Evolutionary conservation across 345 rosid species (phyloP), one percentile per base, ranked within the genome.

Genomic region (Physaria fendleri): DNA sequence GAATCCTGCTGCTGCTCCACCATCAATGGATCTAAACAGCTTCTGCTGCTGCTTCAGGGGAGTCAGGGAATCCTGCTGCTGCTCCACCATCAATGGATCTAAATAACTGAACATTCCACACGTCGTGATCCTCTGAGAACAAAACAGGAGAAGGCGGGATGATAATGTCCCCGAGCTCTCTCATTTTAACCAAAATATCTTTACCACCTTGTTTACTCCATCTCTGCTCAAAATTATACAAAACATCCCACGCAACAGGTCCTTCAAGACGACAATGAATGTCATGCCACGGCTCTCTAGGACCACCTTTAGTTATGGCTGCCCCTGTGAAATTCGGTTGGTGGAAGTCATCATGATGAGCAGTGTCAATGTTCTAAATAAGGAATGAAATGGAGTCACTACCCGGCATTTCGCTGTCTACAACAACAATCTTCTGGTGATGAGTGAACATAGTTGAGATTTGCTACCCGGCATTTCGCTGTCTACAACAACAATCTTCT

Each of bases 261-360:
- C 99, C 99, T 77, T 93, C 99, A 11, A 93, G 94, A 32, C 91
- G 83, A 35, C 87, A 93, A 59, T 93, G 99, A 61, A 89, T 89
- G 66, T 89, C 99, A 48, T 93, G 99, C 99, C 99, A 93, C 5
- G 99, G 99, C 68, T 93, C 97, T 79, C 97, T 80, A 14, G 99
- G 99, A 65, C 99, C 99, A 0, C 99, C 99, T 75, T 93, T 93
- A 55, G 79, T 77, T 53, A 93, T 87, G n/a, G 95, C 62, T 34
- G 82, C 88, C 24, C 78, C 95, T 0, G 80, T 14, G 65, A 85
- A 93, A 72, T 93, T 93, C 21, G 99, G 99, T 65, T 93, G 99
- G 73, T 93, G 97, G 72, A 93, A 93, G 73, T 93, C 99, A 63
- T 93, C 95, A 49, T 93, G 95, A 72, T 93, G 99, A 1, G 90